Percentiles rank a stretch among this genome's conserved stretches.
These are phyloP conservation scores for Colletotrichum falcatum DNA, from an alignment of 2,329 filamentous ascomycete genomes.

Conservation along the genomic window DNA sequence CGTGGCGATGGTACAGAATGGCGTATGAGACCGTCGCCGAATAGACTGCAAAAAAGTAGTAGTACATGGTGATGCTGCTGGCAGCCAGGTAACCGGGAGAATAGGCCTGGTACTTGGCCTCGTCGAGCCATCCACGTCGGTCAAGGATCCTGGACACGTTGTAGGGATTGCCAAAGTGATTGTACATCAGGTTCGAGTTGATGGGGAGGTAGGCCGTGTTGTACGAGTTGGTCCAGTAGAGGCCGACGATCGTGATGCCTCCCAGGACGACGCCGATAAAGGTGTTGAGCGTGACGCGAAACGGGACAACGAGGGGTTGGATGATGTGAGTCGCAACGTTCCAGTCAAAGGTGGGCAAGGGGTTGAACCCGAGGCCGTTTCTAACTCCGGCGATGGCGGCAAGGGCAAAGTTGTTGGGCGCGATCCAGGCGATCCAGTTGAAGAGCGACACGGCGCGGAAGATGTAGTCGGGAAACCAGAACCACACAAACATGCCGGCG, in stretches of 20 bases:
- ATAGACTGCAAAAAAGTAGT: conserved; percentile 57
- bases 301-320: conserved; percentile 48
- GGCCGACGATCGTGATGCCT: conserved; percentile 46
- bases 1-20: conserved; percentile 53
- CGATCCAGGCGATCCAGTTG: conserved; percentile 65
- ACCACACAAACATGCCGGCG: conserved; percentile 61
- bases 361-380: conserved; percentile 54
- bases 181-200: conserved; percentile 54
- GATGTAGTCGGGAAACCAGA: conserved; percentile 63
- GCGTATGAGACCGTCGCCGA: conserved; percentile 55
- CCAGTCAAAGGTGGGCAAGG: conserved; percentile 56
- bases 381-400: conserved; percentile 51
- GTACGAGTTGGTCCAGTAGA: conserved; percentile 52
- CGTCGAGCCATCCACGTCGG: conserved; percentile 50
- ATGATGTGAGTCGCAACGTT: conserved; percentile 48
- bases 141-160: conserved; percentile 52
- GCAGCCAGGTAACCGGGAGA: conserved; percentile 57
- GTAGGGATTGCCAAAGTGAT: conserved; percentile 54
- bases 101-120: conserved; percentile 53
- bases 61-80: conserved; percentile 51
- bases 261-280: conserved; percentile 49
- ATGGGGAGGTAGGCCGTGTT: conserved; percentile 54
- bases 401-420: conserved; percentile 53
- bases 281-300: conserved; percentile 48
- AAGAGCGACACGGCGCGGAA: conserved; percentile 60